Base-by-base conservation (phyloP, 2,329 filamentous ascomycete genomes). In the Drechslera avenae region DNA sequence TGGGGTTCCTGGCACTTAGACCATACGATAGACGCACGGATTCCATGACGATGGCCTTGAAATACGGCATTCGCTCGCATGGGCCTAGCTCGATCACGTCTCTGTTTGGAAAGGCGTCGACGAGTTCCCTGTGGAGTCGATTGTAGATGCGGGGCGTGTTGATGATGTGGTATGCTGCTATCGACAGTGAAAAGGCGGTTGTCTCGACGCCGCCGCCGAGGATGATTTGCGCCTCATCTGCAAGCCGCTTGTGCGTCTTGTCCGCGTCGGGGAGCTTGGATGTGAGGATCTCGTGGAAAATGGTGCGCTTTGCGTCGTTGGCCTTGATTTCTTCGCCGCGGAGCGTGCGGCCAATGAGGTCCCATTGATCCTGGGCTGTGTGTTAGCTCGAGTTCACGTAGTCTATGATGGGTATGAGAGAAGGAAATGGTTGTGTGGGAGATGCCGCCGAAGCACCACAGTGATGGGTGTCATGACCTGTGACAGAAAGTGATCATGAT, bases 191-290 rank as follows among this genome's bases (percentile, higher is more conserved):
- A 23, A 69, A 72, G 9, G 69, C 68, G 4, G 72, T 76, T 3
- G 73, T 76, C 47, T 74, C 72, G 5, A 74, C 72, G 44, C 72
- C 73, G 41, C 72, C 73, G 18, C 71, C 73, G 12, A 75, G 56
- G 26, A 75, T 62, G 21, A 72, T 73, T 21, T 72, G 64, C 6
- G 68, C 73, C 62, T 75, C 73, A 36, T 75, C 73, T 13, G 64
- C 66, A 14, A 76, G 69, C 1, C 73, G 71, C 9, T 52, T 49
- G 1, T 75, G 62, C 1, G 68, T 63, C 51, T 78, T 78, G 46
- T 76, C 73, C 13, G 63, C 53, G 1, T 48, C 36, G 0, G 73
- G 68, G 2, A 73, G 57, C 32, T 64, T 67, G 5, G 63, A 67
- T 14, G 39, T 23, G 7, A 73, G 56, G 17, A 73, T 70, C 31